Evolutionary conservation across 257 asterid genomes (phyloP).

Genomic region (Capsicum pubescens): DNA sequence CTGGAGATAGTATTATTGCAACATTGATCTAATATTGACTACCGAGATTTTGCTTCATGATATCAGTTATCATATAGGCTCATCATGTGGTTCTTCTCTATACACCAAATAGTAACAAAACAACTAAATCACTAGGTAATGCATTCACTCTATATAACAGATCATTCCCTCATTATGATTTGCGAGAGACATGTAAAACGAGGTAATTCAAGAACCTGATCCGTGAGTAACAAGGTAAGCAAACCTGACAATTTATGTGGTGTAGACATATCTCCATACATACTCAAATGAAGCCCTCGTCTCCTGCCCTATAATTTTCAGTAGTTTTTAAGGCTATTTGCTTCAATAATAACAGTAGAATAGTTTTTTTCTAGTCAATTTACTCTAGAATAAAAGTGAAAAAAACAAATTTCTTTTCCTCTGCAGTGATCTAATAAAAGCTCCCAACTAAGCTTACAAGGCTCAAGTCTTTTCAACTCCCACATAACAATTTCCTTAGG

Average conservation of each 20-base stretch:
- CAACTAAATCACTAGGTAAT: neutral
- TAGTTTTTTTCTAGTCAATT: too few relatives aligned
- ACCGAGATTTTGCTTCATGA: neutral
- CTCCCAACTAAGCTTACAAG: too few relatives aligned
- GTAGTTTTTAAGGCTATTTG: neutral
- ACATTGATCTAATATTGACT: conserved; percentile 1
- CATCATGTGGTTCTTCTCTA: conserved; percentile 4
- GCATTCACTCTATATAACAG: neutral
- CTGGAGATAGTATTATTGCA: too few relatives aligned
- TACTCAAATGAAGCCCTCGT: neutral
- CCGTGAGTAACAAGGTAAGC: neutral
- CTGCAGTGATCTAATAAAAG: too few relatives aligned
- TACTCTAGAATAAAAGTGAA: too few relatives aligned
- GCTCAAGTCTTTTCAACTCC: too few relatives aligned
- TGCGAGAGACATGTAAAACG: neutral
- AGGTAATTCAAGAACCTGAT: neutral
- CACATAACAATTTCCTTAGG: too few relatives aligned
- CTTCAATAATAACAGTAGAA: too few relatives aligned
- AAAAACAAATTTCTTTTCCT: too few relatives aligned
- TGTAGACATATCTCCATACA: neutral
- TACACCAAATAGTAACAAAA: neutral
- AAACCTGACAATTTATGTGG: neutral
- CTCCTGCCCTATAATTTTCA: neutral
- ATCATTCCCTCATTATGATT: neutral
- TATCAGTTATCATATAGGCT: neutral